Conservation (phyloP, 257 asterid genomes). For the Nicotiana noctiflora region DNA sequence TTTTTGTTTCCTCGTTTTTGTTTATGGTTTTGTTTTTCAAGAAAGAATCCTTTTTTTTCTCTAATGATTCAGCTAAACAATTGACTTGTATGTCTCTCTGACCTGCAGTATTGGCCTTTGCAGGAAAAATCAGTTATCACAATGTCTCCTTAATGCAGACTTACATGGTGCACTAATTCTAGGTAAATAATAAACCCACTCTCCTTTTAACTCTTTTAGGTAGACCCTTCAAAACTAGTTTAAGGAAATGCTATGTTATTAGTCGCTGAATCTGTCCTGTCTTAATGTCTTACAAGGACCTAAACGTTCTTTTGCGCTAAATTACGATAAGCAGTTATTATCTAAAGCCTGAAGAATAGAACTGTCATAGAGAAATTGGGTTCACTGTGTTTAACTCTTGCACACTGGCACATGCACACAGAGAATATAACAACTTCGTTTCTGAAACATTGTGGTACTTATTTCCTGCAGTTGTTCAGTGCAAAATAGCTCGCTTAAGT, state of each 20-base stretch:
- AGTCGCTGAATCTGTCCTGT: background rate
- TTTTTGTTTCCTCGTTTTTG: background rate
- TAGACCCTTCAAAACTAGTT: background rate
- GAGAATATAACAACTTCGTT: background rate
- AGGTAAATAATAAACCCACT: conserved; percentile 36
- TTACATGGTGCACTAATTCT: conserved; percentile 72
- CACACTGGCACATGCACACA: background rate
- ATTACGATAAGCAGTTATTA: background rate
- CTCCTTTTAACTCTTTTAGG: conserved; percentile 10
- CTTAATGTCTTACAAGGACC: background rate
- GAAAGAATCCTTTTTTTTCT: background rate
- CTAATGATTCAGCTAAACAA: background rate
- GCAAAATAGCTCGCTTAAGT: conserved; percentile 39
- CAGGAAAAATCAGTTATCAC: conserved; percentile 84
- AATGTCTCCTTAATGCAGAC: conserved; percentile 68
- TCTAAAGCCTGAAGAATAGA: background rate
- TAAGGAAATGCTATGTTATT: conserved; percentile 6
- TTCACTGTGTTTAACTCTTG: background rate
- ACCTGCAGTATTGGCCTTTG: conserved; percentile 18
- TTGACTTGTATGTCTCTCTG: background rate
- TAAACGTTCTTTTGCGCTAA: background rate
- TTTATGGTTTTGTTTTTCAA: conserved; percentile 3
- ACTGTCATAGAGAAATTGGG: background rate
- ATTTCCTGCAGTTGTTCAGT: conserved; percentile 52
- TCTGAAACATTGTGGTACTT: background rate